A percentile compares a stretch with the other conserved stretches of the same genome.
phyloP scores from a whole-genome alignment of 305 asterid genomes.

The Solanum hybrid region DNA sequence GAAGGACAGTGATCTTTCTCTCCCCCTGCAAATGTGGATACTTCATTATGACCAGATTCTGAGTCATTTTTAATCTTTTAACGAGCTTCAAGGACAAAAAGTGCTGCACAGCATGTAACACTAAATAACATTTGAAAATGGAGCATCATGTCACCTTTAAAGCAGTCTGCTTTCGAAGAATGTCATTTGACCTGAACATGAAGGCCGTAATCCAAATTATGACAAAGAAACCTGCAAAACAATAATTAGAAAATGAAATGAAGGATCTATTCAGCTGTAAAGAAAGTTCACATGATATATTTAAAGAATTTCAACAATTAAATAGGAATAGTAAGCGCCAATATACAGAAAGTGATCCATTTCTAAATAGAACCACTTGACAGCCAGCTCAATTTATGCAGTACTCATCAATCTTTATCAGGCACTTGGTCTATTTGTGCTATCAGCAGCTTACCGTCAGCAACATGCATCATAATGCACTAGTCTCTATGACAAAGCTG shows the following conservation, averaged over 20 bases:
- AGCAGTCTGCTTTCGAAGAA: slow-evolving; percentile 85
- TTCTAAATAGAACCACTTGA: not conserved
- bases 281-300: not conserved
- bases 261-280: not conserved
- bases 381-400: not conserved
- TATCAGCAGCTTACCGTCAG: not conserved
- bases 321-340: not conserved
- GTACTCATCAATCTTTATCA: not conserved
- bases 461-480: not conserved
- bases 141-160: slow-evolving; percentile 47
- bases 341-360: not conserved
- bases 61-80: not conserved
- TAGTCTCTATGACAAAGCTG: not conserved
- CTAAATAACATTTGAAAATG: not conserved
- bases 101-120: not conserved
- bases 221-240: slow-evolving; percentile 39
- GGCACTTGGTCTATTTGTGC: not conserved
- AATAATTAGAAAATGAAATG: not conserved
- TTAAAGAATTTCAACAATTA: not conserved
- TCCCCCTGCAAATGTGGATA: slow-evolving; percentile 58
- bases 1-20: slow-evolving; percentile 55
- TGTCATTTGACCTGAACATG: slow-evolving; percentile 82
- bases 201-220: slow-evolving; percentile 63
- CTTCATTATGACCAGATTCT: not conserved
- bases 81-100: not conserved